Evolutionary conservation across 2,329 filamentous ascomycete genomes (phyloP), one percentile per base, ranked within the genome.

Genomic region (Hymenoscyphus fraxineus): DNA sequence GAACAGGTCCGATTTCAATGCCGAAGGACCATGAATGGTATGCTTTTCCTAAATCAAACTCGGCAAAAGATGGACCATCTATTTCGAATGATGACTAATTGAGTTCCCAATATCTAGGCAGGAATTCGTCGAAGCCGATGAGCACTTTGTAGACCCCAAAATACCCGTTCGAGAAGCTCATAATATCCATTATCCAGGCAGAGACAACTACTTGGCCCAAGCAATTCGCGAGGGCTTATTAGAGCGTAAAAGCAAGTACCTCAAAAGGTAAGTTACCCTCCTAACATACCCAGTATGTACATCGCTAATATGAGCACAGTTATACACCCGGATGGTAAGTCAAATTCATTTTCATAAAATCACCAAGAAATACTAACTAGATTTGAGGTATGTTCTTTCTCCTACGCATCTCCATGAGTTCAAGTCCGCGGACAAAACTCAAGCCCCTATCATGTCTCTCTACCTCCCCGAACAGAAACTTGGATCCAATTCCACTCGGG

Each of bases 341-440:
- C 31, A 47, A 27, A 27, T 27, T 56, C 19, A 19, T 51, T 22
- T 41, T 44, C 32, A n/a, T 32, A 44, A 44, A 40, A 51, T 41
- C 40, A 32, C 16, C 27, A 5, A 40, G 40, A 35, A 10, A 58
- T 38, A 40, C 61, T 39, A 39, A 64, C 62, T 67, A 41, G 64
- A 6, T 22, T 40, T 39, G 9, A 95, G 91, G 92, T 97, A 97
- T 77, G 93, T 98, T 58, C 82, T 99, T 70, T 97, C 95, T 71
- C 92, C 95, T 16, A 98, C 95, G 63, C 95, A 99, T 78, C 84
- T 99, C 27, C 95, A 99, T 80, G 95, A 99, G 78, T 99, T 98
- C 85, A 97, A 97, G 77, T 97, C 93, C n/a, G 92, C 93, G 70
- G 94, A 98, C 78, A 93, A 94, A 76, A 90, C 86, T 65, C 92